These are phyloP conservation scores for Pichia californica DNA, from an alignment of 805 yeast genomes.

Conservation along the genomic window DNA sequence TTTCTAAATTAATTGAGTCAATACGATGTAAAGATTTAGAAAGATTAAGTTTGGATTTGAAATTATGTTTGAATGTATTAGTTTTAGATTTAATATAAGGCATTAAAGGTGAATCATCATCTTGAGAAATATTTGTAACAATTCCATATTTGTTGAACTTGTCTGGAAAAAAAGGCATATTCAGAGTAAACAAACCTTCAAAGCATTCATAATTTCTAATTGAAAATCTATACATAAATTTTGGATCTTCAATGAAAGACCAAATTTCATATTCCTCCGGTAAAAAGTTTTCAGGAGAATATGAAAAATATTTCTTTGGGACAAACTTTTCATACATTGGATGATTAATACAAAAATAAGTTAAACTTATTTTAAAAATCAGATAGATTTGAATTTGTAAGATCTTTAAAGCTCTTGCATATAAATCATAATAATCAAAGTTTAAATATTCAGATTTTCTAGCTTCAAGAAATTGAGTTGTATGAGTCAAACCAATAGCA, in stretches of 20 bases:
- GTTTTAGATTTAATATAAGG: neutral
- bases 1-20: neutral
- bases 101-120: neutral
- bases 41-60: too few relatives aligned
- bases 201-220: neutral
- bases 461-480: neutral
- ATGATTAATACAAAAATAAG: neutral
- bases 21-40: neutral
- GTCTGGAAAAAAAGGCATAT: neutral
- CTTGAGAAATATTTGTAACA: neutral
- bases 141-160: neutral
- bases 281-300: neutral
- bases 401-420: neutral
- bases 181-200: neutral
- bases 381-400: neutral
- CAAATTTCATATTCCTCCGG: neutral
- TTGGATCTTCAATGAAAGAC: neutral
- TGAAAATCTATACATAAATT: conserved; percentile 3
- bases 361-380: neutral
- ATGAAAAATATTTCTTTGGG: neutral
- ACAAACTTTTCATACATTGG: neutral
- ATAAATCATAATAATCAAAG: neutral
- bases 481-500: neutral
- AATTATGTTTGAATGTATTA: neutral
- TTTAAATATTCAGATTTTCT: neutral